These are phyloP conservation scores for Ceratobasidium sp. DNA, from an alignment of 1,284 basidiomycete genomes.

Conservation along the genomic window DNA sequence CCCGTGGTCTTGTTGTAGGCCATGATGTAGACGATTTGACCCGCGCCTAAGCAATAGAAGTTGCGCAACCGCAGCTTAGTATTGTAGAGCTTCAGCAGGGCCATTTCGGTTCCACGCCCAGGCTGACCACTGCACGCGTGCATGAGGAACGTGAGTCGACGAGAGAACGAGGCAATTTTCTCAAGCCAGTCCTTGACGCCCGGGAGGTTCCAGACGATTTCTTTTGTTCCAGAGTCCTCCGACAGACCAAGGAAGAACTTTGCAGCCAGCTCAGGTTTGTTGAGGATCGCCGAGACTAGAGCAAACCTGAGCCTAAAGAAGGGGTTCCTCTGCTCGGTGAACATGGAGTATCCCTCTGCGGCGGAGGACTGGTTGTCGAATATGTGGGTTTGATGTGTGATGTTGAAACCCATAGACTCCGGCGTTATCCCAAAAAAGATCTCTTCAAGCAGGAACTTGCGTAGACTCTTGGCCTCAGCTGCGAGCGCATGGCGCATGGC, in stretches of 20 bases:
- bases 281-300: not conserved
- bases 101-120: not conserved
- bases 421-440: not conserved
- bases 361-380: not conserved
- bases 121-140: not conserved
- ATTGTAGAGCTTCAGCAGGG: not conserved
- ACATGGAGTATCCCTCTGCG: not conserved
- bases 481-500: not conserved
- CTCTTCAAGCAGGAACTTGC: not conserved
- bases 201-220: not conserved
- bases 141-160: not conserved
- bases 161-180: not conserved
- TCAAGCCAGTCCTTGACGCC: not conserved
- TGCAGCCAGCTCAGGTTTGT: not conserved
- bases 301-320: not conserved
- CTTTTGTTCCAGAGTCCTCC: not conserved
- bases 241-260: not conserved
- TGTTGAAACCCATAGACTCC: not conserved
- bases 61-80: not conserved
- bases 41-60: not conserved
- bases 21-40: not conserved
- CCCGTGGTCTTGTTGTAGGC: conserved; percentile 8
- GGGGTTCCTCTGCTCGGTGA: not conserved
- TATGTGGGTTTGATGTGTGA: not conserved
- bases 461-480: not conserved